phyloP scores from a whole-genome alignment of 371 early-diverging fungal species.

The Coemansia sp. region DNA sequence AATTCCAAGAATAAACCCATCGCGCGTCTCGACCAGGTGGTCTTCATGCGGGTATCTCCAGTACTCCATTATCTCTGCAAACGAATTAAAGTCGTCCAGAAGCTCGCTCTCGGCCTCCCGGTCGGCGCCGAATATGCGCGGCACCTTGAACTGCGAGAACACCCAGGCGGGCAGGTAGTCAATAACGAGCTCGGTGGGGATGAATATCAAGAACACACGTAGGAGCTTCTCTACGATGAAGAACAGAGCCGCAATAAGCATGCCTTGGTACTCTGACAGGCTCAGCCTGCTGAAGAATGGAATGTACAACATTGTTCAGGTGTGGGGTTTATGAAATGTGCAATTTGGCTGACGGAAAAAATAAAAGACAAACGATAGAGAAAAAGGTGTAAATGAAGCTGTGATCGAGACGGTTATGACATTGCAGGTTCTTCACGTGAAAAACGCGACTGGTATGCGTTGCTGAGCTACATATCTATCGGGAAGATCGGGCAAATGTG shows the following conservation, averaged over 20 bases:
- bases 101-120: conserved; percentile 35
- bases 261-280: conserved; percentile 51
- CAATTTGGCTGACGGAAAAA: not conserved
- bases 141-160: conserved; percentile 29
- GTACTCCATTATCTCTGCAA: conserved; percentile 48
- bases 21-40: conserved; percentile 82
- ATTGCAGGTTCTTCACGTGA: conserved; percentile 2
- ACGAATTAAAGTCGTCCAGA: conserved; percentile 45
- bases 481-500: conserved; percentile 32
- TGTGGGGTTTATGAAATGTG: not conserved
- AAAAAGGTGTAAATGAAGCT: not conserved
- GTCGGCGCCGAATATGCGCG: conserved; percentile 24
- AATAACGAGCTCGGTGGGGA: conserved; percentile 34
- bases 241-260: conserved; percentile 48
- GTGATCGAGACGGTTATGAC: not conserved
- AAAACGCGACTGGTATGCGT: too few relatives aligned
- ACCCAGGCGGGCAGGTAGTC: conserved; percentile 43
- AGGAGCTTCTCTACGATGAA: conserved; percentile 50
- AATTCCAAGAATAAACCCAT: conserved; percentile 84
- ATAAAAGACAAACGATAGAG: too few relatives aligned
- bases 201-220: conserved; percentile 40
- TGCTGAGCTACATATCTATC: conserved; percentile 28
- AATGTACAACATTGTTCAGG: conserved; percentile 39
- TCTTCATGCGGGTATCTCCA: conserved; percentile 82
- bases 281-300: conserved; percentile 52